Conservation (phyloP, 2,329 filamentous ascomycete species). For the Fusarium nelsonii region DNA sequence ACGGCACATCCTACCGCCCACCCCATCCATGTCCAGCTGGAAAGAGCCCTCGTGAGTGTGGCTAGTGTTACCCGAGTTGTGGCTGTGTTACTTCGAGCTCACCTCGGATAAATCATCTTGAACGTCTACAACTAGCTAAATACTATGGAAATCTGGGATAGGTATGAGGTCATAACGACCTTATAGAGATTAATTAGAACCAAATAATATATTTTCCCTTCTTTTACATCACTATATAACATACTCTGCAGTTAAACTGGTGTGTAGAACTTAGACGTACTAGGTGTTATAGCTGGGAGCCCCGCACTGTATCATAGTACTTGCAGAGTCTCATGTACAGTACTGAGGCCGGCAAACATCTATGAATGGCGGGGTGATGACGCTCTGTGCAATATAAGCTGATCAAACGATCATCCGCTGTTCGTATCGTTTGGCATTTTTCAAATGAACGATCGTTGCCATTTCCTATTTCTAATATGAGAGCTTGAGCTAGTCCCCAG, state of each 20-base stretch:
- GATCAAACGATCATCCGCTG: neutral
- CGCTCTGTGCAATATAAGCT: slow-evolving; percentile 18
- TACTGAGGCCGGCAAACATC: neutral
- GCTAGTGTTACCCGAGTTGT: slow-evolving; percentile 13
- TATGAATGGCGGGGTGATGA: slow-evolving; percentile 30
- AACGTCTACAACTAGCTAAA: neutral
- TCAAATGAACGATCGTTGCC: neutral
- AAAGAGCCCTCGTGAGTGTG: slow-evolving; percentile 32
- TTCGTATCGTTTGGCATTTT: neutral
- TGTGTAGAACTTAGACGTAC: neutral
- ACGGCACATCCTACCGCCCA: slow-evolving; percentile 31
- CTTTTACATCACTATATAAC: neutral
- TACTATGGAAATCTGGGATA: neutral
- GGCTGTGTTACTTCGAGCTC: slow-evolving; percentile 22
- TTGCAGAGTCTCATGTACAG: slow-evolving; percentile 6
- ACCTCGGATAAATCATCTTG: neutral
- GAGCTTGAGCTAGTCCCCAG: neutral
- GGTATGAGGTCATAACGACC: neutral
- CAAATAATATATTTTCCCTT: neutral
- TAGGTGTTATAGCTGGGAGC: neutral
- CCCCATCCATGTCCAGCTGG: slow-evolving; percentile 18
- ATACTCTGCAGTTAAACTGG: neutral
- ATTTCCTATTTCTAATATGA: neutral
- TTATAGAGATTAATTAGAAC: no score
- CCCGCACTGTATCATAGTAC: neutral